Base-by-base conservation (phyloP, 352 stramenopile genomes). In the Phytophthora cajani region DNA sequence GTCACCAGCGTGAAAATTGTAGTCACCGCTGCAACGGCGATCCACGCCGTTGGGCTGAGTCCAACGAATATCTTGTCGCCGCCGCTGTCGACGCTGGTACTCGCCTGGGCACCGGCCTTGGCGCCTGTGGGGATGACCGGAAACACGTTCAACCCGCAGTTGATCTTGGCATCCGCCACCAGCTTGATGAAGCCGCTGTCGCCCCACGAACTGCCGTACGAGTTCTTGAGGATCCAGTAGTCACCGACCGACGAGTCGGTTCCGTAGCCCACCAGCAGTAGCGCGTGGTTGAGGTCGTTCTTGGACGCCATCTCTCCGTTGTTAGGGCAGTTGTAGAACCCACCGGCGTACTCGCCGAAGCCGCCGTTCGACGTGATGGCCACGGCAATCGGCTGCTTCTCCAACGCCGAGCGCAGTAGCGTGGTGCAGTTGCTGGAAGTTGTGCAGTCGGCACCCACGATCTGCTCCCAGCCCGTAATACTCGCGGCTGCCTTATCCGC, bases 141-240 rank as follows among this genome's bases (percentile, higher is more conserved):
- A 62, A 93, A 94, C 12, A 94, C 80, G 52, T 93, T 93, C 44
- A 94, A 74, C 0, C 87, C 85, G 59, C 87, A 94, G 69, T 94
- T 94, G 32, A 88, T 75, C 62, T 91, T 93, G 54, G 73, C 65
- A 63, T 94, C 87, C 0, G 81, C 82, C 1, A 92, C 49, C 27
- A 93, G 72, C 47, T 85, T 82, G 42, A 94, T 82, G 47, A 85
- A 93, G 36, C 87, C 87, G 17, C 63, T 79, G 21, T 81, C 76
- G 33, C 87, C 87, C 85, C 85, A 94, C 9, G 71, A 84, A 30
- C 74, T 82, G 17, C 82, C 85, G 75, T 93, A 94, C 57, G 87
- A 94, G 63, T 94, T 94, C 64, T 94, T 94, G 17, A 94, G 56
- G 53, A 94, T 91, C 87, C 87, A 94, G 63, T 92, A 94, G 70